A percentile compares a stretch with the other conserved stretches of the same genome.
Conservation (phyloP, 2,329 filamentous ascomycete genomes). For the Botrytis medusae region DNA sequence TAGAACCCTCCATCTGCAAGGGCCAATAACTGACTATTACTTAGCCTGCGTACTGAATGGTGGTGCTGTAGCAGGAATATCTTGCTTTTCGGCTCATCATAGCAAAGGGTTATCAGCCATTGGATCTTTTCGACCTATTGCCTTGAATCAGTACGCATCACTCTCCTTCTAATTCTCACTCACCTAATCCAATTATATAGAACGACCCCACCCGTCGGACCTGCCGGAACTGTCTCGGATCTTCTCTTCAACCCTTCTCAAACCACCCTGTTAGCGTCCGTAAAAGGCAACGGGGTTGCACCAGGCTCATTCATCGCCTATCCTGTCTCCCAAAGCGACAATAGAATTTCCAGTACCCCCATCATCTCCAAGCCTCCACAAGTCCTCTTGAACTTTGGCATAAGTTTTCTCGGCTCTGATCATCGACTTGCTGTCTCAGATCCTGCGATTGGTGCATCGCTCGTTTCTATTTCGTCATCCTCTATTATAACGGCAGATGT, state of each 20-base stretch:
- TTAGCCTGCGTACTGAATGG: slow-evolving; percentile 48
- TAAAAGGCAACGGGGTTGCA: slow-evolving; percentile 55
- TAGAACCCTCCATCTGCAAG: not conserved
- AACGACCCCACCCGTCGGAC: slow-evolving; percentile 57
- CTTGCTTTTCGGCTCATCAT: slow-evolving; percentile 45
- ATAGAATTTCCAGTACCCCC: slow-evolving; percentile 20
- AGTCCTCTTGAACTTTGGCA: slow-evolving; percentile 25
- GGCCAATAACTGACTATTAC: not conserved
- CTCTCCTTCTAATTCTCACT: not conserved
- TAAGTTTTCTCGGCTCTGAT: slow-evolving; percentile 26
- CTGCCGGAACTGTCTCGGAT: slow-evolving; percentile 58
- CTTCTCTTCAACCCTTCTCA: slow-evolving; percentile 58
- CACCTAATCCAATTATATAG: slow-evolving; percentile 35
- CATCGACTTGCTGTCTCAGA: slow-evolving; percentile 24
- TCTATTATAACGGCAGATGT: slow-evolving; percentile 16
- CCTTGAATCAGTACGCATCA: slow-evolving; percentile 29
- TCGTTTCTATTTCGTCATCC: slow-evolving; percentile 23
- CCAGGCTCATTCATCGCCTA: slow-evolving; percentile 28
- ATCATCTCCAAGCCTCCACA: slow-evolving; percentile 22
- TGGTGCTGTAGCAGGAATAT: slow-evolving; percentile 47
- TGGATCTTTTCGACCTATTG: slow-evolving; percentile 48
- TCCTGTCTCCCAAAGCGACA: slow-evolving; percentile 5
- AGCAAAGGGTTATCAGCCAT: slow-evolving; percentile 44
- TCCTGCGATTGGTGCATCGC: slow-evolving; percentile 24
- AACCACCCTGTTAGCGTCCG: slow-evolving; percentile 51